Evolutionary conservation across 1,284 basidiomycete genomes (phyloP), one percentile per base, ranked within the genome.

Genomic region (Apiotrichum sp.): DNA sequence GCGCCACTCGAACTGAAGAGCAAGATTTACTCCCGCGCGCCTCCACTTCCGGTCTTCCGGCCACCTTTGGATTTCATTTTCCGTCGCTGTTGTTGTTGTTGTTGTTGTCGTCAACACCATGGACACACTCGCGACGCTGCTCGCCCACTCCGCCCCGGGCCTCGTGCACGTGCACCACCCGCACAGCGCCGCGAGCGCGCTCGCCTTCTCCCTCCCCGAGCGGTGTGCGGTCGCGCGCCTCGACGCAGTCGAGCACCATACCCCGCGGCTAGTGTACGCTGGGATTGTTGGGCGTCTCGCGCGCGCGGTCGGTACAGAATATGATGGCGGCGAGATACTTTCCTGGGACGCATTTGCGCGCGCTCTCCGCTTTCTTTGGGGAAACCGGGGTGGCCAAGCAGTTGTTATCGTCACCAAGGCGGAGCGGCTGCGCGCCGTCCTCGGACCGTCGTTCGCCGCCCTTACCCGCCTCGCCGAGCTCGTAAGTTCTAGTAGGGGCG

Each of bases 131-230:
- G 72, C 73, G 2, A 73, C 78, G 2, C 78, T 87, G 9, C 71
- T 85, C 9, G 78, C 79, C 71, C 77, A 2, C 76, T 54, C 64
- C 2, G 79, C 85, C 2, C 85, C 86, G 2, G 79, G 83, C 0
- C 89, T 89, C 70, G 80, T 89, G 58, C 86, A 84, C 70, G 69
- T 89, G 35, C 82, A 85, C 61, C 86, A 89, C 71, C 78, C 82
- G 5, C 43, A 78, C 77, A 63, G 81, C 80, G 29, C 77, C 76
- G 8, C 79, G 77, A 47, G 50, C 34, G 59, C 59, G 8, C 47
- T 39, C 16, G 6, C 5, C 7, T 14, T 42, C 3, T 47, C 32
- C 2, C 71, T 81, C 29, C 82, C 83, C 0, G 63, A 77, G 11
- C 47, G 52, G 9, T 58, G 57, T 44, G 16, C 53, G 13, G 47